Conservation (phyloP, 805 yeast genomes). For the Candida silvicultrix region DNA sequence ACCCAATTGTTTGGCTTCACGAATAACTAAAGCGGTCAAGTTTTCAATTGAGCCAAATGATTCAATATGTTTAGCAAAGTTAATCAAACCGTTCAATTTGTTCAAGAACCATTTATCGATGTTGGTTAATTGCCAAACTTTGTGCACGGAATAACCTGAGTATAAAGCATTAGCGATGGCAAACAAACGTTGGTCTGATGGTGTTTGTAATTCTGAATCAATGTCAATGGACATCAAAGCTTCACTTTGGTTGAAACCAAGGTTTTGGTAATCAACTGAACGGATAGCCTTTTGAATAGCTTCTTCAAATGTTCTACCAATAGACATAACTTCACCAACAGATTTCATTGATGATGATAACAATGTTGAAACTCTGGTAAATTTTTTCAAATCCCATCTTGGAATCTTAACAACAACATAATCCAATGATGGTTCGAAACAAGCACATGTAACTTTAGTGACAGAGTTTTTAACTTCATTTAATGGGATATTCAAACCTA, state of each 20-base stretch:
- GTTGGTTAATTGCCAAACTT: slow-evolving; percentile 83
- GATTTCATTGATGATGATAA: slow-evolving; percentile 95
- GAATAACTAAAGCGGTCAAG: slow-evolving; percentile 56
- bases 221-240: slow-evolving; percentile 88
- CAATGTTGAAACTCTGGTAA: slow-evolving; percentile 83
- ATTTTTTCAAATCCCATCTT: slow-evolving; percentile 97
- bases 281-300: slow-evolving; percentile 97
- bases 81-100: slow-evolving; percentile 72
- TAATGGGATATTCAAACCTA: slow-evolving; percentile 88
- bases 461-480: slow-evolving; percentile 90
- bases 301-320: slow-evolving; percentile 96
- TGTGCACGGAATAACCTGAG: slow-evolving; percentile 85
- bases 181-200: slow-evolving; percentile 94
- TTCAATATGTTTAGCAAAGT: slow-evolving; percentile 58
- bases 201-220: slow-evolving; percentile 89
- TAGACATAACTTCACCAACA: slow-evolving; percentile 98
- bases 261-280: slow-evolving; percentile 91
- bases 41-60: slow-evolving; percentile 47
- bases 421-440: slow-evolving; percentile 96
- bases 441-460: slow-evolving; percentile 89
- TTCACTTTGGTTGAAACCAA: slow-evolving; percentile 73
- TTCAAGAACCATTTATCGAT: slow-evolving; percentile 96
- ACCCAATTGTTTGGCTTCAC: slow-evolving; percentile 93
- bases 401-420: slow-evolving; percentile 97
- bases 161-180: slow-evolving; percentile 94